phyloP scores from a whole-genome alignment of 768 basidiomycete species.

The Xerocomus spinulosus region DNA sequence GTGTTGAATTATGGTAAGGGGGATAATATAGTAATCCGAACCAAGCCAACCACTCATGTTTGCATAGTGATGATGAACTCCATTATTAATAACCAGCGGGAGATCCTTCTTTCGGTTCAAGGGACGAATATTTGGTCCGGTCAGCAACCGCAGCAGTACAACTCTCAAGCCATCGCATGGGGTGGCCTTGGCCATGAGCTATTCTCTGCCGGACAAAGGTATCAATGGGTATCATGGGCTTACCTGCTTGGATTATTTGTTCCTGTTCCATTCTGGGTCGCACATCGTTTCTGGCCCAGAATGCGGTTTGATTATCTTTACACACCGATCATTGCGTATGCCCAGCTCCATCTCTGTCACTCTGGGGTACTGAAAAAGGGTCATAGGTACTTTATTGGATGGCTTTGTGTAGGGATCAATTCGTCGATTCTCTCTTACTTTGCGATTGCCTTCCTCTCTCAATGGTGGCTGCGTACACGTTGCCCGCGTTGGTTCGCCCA shows the following conservation, averaged over 20 bases:
- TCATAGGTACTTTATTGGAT: constrained; percentile 35
- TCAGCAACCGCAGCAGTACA: constrained; percentile 29
- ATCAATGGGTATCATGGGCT: constrained; percentile 41
- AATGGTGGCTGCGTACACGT: constrained; percentile 53
- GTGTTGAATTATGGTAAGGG: constrained; percentile 46
- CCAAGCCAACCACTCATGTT: constrained; percentile 39
- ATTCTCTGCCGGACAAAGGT: constrained; percentile 28
- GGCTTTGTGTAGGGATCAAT: constrained; percentile 51
- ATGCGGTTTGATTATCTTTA: constrained; percentile 29
- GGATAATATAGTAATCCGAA: constrained; percentile 39
- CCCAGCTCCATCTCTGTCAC: not conserved
- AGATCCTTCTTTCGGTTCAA: constrained; percentile 50
- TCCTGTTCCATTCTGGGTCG: constrained; percentile 41
- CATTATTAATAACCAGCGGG: constrained; percentile 48
- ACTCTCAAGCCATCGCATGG: constrained; percentile 37
- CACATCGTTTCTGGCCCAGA: constrained; percentile 34
- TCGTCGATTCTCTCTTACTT: constrained; percentile 46
- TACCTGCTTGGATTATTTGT: constrained; percentile 32
- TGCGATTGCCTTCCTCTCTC: constrained; percentile 52
- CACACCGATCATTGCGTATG: constrained; percentile 30
- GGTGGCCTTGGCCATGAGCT: constrained; percentile 38
- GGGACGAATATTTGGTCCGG: constrained; percentile 41
- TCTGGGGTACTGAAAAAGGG: constrained; percentile 8
- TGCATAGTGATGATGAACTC: constrained; percentile 47
- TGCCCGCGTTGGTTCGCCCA: constrained; percentile 63